A percentile compares a stretch with the other conserved stretches of the same genome.
Evolutionary conservation across 2,329 filamentous ascomycete species (phyloP).

Genomic region (Sodiomyces alkalinus): DNA sequence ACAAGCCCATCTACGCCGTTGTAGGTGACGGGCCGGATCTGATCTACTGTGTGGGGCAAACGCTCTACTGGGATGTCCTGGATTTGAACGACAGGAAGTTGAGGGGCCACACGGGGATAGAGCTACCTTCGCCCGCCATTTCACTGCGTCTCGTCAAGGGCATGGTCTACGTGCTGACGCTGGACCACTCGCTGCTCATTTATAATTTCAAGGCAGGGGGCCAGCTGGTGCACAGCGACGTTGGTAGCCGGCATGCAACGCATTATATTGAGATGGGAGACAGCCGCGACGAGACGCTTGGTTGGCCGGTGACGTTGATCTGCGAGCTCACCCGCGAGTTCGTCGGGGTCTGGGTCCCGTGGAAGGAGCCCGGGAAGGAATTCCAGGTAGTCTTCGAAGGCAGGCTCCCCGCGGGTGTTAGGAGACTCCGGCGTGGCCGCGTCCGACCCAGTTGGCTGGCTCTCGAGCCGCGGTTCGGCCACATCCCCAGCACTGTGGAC

Average conservation of each 20-base stretch:
- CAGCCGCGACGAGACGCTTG: constrained; percentile 10
- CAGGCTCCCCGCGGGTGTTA: constrained; percentile 37
- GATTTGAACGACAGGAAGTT: constrained; percentile 36
- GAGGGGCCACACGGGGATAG: constrained; percentile 26
- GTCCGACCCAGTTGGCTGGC: constrained; percentile 37
- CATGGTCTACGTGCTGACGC: constrained; percentile 36
- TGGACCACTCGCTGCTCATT: constrained; percentile 38
- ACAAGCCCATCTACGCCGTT: constrained; percentile 40
- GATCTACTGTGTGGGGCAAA: constrained; percentile 37
- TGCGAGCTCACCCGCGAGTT: constrained; percentile 31
- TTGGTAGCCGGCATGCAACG: constrained; percentile 23
- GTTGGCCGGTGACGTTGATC: constrained; percentile 28
- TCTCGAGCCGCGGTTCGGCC: constrained; percentile 23
- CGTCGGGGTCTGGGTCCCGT: constrained; percentile 34
- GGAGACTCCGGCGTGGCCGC: constrained; percentile 36
- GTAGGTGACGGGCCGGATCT: constrained; percentile 38
- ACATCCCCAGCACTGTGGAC: constrained; percentile 24
- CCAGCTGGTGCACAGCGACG: constrained; percentile 28
- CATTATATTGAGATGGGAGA: constrained; percentile 31
- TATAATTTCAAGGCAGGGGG: constrained; percentile 29
- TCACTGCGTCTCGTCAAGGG: constrained; percentile 30
- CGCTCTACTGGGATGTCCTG: constrained; percentile 40
- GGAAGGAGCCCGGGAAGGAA: constrained; percentile 21
- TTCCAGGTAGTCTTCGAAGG: constrained; percentile 39
- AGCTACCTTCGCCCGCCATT: constrained; percentile 37